These are phyloP conservation scores for Aspergillus ellipticus DNA, from an alignment of 495 filamentous ascomycete species.

Conservation along the genomic window DNA sequence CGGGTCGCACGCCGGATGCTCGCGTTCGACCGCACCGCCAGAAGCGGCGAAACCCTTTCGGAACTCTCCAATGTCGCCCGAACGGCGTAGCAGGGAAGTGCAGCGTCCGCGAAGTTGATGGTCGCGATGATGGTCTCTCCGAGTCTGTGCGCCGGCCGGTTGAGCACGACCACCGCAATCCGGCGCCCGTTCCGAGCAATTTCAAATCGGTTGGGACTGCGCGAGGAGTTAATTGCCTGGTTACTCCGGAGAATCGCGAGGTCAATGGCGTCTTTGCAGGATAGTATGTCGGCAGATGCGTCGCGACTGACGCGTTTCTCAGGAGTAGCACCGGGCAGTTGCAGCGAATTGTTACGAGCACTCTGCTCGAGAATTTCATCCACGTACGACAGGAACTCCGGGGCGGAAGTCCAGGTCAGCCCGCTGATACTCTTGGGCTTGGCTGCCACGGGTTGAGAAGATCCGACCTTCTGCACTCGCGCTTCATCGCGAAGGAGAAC, in stretches of 20 bases:
- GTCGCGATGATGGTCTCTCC: constrained; percentile 81
- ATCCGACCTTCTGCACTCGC: constrained; percentile 36
- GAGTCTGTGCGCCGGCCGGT: constrained; percentile 85
- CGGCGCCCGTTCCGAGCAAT: constrained; percentile 84
- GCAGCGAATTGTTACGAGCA: constrained; percentile 48
- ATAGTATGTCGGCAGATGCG: constrained; percentile 31
- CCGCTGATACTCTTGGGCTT: constrained; percentile 41
- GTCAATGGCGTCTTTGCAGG: constrained; percentile 83
- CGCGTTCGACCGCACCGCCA: constrained; percentile 79
- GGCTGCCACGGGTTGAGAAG: constrained; percentile 14
- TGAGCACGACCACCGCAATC: constrained; percentile 82
- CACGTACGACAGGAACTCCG: constrained; percentile 73
- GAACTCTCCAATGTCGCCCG: constrained; percentile 72
- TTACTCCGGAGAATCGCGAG: constrained; percentile 83
- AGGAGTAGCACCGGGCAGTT: constrained; percentile 67
- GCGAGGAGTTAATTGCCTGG: constrained; percentile 52
- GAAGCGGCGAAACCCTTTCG: constrained; percentile 69
- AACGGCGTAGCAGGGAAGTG: constrained; percentile 76
- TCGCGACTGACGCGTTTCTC: constrained; percentile 50
- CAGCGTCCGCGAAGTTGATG: constrained; percentile 72
- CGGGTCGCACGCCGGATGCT: constrained; percentile 84
- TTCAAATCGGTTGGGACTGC: constrained; percentile 83
- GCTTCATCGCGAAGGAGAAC: constrained; percentile 86
- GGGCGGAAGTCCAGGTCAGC: constrained; percentile 35
- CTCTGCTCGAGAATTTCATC: constrained; percentile 68